Evolutionary conservation across 495 filamentous ascomycete species (phyloP), one percentile per base, ranked within the genome.

Genomic region (Hyaloscypha variabilis): DNA sequence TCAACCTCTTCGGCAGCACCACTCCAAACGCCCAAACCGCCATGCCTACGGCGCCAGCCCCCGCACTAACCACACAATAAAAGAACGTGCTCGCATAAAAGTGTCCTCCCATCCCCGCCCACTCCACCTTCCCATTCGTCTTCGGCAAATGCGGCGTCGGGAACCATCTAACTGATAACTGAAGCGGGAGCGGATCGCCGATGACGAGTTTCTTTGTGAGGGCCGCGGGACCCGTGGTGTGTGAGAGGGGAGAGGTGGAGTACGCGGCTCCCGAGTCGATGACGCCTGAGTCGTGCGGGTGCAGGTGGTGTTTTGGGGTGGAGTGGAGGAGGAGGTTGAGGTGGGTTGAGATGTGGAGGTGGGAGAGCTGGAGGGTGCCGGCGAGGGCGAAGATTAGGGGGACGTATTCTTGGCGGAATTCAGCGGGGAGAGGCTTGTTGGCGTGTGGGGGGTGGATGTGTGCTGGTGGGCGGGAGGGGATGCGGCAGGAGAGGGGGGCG

Each of bases 251-350:
- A 13, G 91, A 91, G 6, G 90, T 88, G 39, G 86, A 90, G 76
- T 99, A 99, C 8, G 94, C 95, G 5, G 91, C 89, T 23, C 89
- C 93, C 26, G 91, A 86, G 66, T 90, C 93, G 49, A 99, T 85
- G 6, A 91, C 86, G 42, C 92, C 93, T 19, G 83, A 84, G 65
- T 86, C 85, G 69, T 81, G 79, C 2, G 72, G 76, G 29, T 82
- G 84, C 73, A 73, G 79, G 75, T 80, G 85, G 70, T 78, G 79
- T 72, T 79, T 84, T 25, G 81, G 82, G 58, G 80, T 77, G 65
- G 88, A 92, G 73, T 97, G 93, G 68, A 95, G 79, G 24, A 97
- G 78, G 68, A 97, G 85, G 75, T 97, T 97, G 75, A 99, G 83
- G 66, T 89, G 85, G 10, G 93, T 93, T 74, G 88, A 88, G 72